These are phyloP conservation scores for Crithidia expoeki DNA, from an alignment of 208 protist genomes.

Conservation along the genomic window DNA sequence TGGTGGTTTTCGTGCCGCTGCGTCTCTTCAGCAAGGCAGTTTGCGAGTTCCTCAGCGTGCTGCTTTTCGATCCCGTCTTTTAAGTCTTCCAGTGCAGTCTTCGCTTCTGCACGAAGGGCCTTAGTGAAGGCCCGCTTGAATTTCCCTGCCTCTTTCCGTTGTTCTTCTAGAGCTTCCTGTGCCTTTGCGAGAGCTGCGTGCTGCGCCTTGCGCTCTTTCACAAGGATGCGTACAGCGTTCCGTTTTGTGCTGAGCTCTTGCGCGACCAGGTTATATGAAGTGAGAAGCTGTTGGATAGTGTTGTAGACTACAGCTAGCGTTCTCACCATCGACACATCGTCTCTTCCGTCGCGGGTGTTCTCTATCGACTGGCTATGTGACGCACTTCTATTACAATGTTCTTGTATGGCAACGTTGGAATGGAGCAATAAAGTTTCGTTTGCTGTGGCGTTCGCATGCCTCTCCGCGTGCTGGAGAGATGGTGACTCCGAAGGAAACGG, in stretches of 20 bases:
- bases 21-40: background rate
- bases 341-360: background rate
- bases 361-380: too few species aligned
- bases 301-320: conserved; percentile 9
- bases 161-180: conserved; percentile 7
- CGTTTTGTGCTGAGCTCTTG: conserved; percentile 21
- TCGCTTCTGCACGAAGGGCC: conserved; percentile 11
- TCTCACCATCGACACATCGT: background rate
- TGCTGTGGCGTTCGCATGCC: too few species aligned
- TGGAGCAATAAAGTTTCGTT: too few species aligned
- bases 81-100: conserved; percentile 16
- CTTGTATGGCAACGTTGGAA: too few species aligned
- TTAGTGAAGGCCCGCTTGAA: conserved; percentile 5
- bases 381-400: too few species aligned
- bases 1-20: conserved; percentile 7
- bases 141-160: conserved; percentile 20
- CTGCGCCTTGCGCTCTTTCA: conserved; percentile 28
- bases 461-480: too few species aligned
- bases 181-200: conserved; percentile 19
- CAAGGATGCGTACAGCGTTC: conserved; percentile 24
- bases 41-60: background rate
- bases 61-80: background rate
- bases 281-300: conserved; percentile 13
- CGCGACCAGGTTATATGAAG: background rate
- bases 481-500: too few species aligned